Percentiles rank a stretch among this genome's conserved stretches.
phyloP scores from a whole-genome alignment of 345 rosid genomes.

The Sisymbrium irio region DNA sequence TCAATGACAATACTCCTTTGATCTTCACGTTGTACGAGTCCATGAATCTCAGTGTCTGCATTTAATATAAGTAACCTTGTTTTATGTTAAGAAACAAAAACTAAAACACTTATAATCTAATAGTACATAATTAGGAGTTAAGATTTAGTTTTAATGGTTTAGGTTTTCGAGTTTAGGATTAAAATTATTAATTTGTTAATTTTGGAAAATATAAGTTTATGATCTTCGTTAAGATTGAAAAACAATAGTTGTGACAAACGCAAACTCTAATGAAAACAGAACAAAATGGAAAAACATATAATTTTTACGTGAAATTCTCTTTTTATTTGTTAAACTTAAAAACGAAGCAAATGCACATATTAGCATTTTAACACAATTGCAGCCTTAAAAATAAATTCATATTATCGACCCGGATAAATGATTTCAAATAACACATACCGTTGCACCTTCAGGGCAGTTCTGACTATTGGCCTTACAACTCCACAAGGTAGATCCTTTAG shows the following conservation, averaged over 20 bases:
- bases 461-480: constrained; percentile 42
- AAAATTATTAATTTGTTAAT: background rate
- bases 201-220: background rate
- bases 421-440: constrained; percentile 42
- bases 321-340: too few species aligned
- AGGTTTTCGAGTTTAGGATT: background rate
- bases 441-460: constrained; percentile 53
- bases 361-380: background rate
- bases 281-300: background rate
- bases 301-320: too few species aligned
- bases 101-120: background rate
- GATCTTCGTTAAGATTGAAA: background rate
- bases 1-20: constrained; percentile 47
- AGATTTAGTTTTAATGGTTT: background rate
- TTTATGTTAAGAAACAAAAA: background rate
- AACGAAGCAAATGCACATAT: background rate
- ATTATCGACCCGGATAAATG: background rate
- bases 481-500: constrained; percentile 58
- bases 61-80: background rate
- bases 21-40: constrained; percentile 43
- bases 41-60: constrained; percentile 24
- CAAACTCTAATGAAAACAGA: background rate
- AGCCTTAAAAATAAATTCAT: background rate
- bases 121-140: background rate
- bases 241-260: background rate